These are phyloP conservation scores for Paramyrothecium roridum DNA, from an alignment of 2,329 filamentous ascomycete genomes.

Conservation along the genomic window DNA sequence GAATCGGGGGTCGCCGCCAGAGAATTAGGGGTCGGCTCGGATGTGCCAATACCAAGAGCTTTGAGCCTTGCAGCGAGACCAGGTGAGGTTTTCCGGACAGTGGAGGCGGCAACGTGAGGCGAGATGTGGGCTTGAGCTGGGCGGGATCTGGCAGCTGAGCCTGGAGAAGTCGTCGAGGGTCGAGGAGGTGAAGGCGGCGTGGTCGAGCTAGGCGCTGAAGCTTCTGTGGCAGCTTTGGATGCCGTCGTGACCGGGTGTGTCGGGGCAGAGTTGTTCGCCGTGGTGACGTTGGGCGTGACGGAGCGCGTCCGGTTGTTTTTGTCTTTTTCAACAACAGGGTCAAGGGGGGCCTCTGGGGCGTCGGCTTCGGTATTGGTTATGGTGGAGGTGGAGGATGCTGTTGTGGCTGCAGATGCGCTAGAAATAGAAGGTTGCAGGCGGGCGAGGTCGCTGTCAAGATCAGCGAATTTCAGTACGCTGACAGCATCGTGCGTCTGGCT, in stretches of 20 bases:
- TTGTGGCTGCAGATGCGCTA: neutral
- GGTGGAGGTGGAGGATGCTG: no score
- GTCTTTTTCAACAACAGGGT: neutral
- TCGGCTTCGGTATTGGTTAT: neutral
- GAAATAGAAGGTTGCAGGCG: neutral
- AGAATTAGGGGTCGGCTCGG: conserved; percentile 29
- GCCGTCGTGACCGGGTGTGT: conserved; percentile 2
- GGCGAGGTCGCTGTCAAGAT: neutral
- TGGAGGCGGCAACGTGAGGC: conserved; percentile 21
- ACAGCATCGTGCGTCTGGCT: neutral
- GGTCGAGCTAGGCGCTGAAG: neutral
- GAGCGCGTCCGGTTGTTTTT: neutral
- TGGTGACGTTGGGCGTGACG: conserved; percentile 2
- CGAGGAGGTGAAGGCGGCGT: neutral
- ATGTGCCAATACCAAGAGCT: conserved; percentile 57
- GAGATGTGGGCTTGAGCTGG: conserved; percentile 9
- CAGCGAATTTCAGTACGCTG: conserved; percentile 1
- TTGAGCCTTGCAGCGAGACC: conserved; percentile 63
- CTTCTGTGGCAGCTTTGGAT: conserved; percentile 1
- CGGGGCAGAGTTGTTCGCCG: neutral
- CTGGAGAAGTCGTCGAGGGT: neutral
- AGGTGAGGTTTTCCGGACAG: conserved; percentile 57
- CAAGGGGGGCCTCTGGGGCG: neutral
- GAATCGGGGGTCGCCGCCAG: conserved; percentile 33
- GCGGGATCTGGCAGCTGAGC: neutral